A percentile compares a stretch with the other conserved stretches of the same genome.
Evolutionary conservation across 2,329 filamentous ascomycete genomes (phyloP).

Genomic region (Phoma herbarum): DNA sequence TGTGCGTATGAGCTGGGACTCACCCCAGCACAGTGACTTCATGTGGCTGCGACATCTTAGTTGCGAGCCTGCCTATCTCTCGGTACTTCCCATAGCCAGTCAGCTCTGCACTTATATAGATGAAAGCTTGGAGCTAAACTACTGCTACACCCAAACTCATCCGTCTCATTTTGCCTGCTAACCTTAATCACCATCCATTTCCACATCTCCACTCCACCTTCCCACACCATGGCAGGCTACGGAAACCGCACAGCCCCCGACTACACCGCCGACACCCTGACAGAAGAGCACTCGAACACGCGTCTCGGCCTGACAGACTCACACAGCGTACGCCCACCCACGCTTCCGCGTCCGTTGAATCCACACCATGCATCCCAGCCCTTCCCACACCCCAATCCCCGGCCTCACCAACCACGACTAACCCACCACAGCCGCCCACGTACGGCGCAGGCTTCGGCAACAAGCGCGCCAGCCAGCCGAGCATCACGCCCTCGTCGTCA

Average conservation of each 20-base stretch:
- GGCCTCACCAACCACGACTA: neutral
- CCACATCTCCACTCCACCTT: neutral
- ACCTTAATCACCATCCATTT: no score
- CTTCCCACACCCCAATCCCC: neutral
- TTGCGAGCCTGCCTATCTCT: neutral
- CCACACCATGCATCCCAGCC: no score
- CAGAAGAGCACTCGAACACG: conserved; percentile 37
- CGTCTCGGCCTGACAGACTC: conserved; percentile 40
- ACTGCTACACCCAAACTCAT: no score
- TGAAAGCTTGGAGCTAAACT: neutral
- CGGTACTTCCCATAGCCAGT: neutral
- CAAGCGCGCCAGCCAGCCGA: conserved; percentile 3
- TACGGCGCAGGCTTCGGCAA: conserved; percentile 19
- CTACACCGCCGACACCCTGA: conserved; percentile 27
- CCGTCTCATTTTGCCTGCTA: no score
- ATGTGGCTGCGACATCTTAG: conserved; percentile 31
- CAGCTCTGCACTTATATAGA: neutral
- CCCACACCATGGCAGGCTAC: conserved; percentile 44
- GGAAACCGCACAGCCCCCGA: conserved; percentile 46
- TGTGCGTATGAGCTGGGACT: neutral
- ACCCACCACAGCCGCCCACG: conserved; percentile 8
- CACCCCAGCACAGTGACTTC: conserved; percentile 38
- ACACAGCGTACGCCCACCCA: conserved; percentile 16
- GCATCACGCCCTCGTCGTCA: neutral
- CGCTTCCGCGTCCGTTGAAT: no score